Evolutionary conservation across 2,329 filamentous ascomycete species (phyloP).

Genomic region (Geoglossum cookeanum): DNA sequence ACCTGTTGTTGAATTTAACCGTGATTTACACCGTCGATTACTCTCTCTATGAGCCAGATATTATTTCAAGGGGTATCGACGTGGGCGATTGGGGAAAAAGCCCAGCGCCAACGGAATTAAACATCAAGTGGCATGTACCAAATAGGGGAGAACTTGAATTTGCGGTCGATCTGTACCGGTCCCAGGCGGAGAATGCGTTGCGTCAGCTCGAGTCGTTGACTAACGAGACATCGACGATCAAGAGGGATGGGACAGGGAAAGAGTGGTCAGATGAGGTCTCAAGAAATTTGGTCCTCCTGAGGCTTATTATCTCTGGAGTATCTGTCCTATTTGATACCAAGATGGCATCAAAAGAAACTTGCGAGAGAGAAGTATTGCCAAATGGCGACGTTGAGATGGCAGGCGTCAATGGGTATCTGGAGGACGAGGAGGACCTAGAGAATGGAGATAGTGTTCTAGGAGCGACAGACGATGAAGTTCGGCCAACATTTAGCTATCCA

Average conservation of each 20-base stretch:
- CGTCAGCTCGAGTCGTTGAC: constrained; percentile 61
- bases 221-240: constrained; percentile 60
- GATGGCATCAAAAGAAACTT: constrained; percentile 36
- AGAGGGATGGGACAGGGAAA: constrained; percentile 86
- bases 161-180: constrained; percentile 73
- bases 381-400: constrained; percentile 26
- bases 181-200: constrained; percentile 60
- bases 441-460: constrained; percentile 31
- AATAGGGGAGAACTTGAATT: constrained; percentile 65
- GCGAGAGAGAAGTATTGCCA: constrained; percentile 21
- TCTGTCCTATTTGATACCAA: constrained; percentile 75
- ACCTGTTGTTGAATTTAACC: constrained; percentile 82
- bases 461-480: constrained; percentile 55
- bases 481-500: constrained; percentile 73
- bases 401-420: constrained; percentile 20
- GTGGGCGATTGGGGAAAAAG: constrained; percentile 69
- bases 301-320: constrained; percentile 78
- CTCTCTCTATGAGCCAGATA: constrained; percentile 63
- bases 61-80: constrained; percentile 50
- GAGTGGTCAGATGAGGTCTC: constrained; percentile 98
- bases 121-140: constrained; percentile 82
- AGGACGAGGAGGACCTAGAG: constrained; percentile 17
- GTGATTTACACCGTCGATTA: constrained; percentile 88
- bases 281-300: constrained; percentile 67
- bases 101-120: constrained; percentile 55